Base-by-base conservation (phyloP, 2,329 filamentous ascomycete species). In the Beauveria medogensis region DNA sequence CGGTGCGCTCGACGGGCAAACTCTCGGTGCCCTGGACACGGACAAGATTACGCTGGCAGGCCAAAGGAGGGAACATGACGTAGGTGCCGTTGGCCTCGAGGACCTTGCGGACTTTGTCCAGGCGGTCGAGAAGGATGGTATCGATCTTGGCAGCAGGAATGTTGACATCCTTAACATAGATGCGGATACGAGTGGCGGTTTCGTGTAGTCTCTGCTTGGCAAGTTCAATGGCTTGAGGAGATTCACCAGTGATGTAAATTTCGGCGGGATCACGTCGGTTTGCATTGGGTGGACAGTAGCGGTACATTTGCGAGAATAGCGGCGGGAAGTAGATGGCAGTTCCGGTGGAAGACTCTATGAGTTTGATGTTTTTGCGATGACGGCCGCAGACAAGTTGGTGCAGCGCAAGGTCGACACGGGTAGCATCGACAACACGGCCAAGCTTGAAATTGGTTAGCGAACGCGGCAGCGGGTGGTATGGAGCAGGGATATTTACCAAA, bases 241-340 rank as follows among this genome's bases (percentile, higher is more conserved):
- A 91, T 69, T 96, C 90, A 58, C 94, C 94, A 3, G 94, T 97
- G 70, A 99, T 96, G 74, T 94, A 96, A 63, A 99, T 91, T 70
- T 97, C 90, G 70, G 92, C 87, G 40, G 93, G 89, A 57, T 92
- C 90, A 66, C 94, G 87, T 62, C 90, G 86, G 60, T 85, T 85
- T 22, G 92, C 92, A 65, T 90, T 91, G 8, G 86, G 85, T 1
- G 93, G 92, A 58, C 87, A 90, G 73, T 96, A 99, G 63, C 91
- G 89, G 71, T 94, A 97, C 65, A 97, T 87, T 62, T 89, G 87
- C 16, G 93, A 92, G 72, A 97, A 97, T 1, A 93, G 89, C 8
- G 92, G 92, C 30, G 94, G 94, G 71, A 99, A 97, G 77, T 99
- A 99, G 69, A 99, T 97, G 65, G 94, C 93, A 9, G 94, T 97